Evolutionary conservation across 306 rosid species (phyloP).

Genomic region (Nissolia schottii): DNA sequence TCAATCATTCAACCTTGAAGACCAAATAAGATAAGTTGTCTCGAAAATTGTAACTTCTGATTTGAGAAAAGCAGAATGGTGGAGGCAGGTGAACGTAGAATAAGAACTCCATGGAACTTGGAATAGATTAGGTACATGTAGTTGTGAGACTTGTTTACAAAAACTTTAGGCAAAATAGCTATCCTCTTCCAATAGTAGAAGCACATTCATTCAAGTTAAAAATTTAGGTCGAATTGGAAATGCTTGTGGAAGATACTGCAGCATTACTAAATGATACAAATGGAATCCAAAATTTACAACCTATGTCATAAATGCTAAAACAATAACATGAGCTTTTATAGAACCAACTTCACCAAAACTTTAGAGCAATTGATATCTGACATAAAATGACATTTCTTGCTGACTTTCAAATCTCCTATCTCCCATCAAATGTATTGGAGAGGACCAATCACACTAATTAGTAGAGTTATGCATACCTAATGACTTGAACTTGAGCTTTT

Average conservation of each 20-base stretch:
- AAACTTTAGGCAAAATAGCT: background rate
- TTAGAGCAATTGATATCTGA: background rate
- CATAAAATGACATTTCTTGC: background rate
- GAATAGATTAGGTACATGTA: background rate
- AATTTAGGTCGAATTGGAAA: background rate
- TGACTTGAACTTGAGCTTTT: constrained; percentile 99
- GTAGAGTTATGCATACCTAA: constrained; percentile 53
- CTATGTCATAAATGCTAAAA: background rate
- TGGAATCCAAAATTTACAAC: background rate
- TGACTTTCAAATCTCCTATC: background rate
- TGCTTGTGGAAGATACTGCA: constrained; percentile 7
- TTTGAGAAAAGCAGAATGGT: background rate
- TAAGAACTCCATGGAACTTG: background rate
- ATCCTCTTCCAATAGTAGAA: background rate
- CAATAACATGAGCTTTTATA: background rate
- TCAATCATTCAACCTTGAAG: background rate
- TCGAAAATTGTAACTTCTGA: background rate
- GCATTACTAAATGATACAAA: background rate
- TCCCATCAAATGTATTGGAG: background rate
- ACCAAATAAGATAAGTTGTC: background rate
- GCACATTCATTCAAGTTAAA: background rate
- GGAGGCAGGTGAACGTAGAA: background rate
- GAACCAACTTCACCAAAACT: background rate
- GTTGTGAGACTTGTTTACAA: background rate
- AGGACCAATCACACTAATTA: background rate